Evolutionary conservation across 2,329 filamentous ascomycete genomes (phyloP).

Genomic region (Xylaria hypoxylon): DNA sequence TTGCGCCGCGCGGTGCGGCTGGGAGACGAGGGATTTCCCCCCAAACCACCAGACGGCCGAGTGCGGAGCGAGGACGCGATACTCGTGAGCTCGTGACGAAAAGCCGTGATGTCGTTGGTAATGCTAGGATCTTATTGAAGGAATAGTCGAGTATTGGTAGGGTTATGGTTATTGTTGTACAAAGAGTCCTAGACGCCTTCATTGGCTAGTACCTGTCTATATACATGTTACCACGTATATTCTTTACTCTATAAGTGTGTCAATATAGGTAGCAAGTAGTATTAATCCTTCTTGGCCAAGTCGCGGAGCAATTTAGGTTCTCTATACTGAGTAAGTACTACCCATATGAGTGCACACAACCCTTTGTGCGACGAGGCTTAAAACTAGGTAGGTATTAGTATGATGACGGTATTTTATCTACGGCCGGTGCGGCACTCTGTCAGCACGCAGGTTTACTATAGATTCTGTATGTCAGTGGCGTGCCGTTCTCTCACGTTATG

Average conservation of each 20-base stretch:
- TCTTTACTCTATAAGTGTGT: background rate
- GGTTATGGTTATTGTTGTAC: background rate
- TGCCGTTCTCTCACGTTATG: background rate
- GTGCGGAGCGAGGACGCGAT: conserved; percentile 30
- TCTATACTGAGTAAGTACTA: background rate
- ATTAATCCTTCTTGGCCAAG: conserved; percentile 2
- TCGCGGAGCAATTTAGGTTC: background rate
- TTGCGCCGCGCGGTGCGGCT: conserved; percentile 4
- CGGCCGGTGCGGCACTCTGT: conserved; percentile 1
- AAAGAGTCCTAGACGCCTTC: background rate
- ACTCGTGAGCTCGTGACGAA: conserved; percentile 11
- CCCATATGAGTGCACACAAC: conserved; percentile 1
- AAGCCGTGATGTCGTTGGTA: conserved; percentile 1
- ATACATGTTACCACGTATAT: background rate
- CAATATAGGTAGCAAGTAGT: background rate
- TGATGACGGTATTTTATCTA: conserved; percentile 23
- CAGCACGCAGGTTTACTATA: background rate
- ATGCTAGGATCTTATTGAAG: background rate
- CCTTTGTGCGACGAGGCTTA: background rate
- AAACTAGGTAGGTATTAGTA: background rate
- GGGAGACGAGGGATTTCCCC: background rate
- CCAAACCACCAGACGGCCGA: conserved; percentile 1
- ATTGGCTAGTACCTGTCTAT: background rate
- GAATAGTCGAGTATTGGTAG: background rate
- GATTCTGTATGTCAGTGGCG: background rate